Evolutionary conservation across 208 protist genomes (phyloP).

Genomic region (Acanthamoeba healyi): DNA sequence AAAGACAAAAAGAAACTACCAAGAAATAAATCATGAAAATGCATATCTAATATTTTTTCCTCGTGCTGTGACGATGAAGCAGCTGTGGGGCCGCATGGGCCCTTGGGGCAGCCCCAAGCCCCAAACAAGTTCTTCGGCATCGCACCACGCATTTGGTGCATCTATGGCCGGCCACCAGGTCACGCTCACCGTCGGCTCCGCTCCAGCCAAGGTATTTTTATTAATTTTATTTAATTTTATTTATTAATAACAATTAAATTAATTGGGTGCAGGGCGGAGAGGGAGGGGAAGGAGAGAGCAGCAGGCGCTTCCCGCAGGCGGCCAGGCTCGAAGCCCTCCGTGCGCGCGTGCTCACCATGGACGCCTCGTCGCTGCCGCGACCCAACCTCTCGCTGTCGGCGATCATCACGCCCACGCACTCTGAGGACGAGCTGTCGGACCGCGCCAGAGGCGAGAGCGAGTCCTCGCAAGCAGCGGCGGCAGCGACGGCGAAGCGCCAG

Average conservation of each 20-base stretch:
- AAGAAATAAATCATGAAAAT: no score
- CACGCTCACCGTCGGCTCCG: no score
- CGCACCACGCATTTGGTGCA: neutral
- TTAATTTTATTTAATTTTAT: neutral
- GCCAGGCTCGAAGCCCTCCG: neutral
- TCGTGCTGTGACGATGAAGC: neutral
- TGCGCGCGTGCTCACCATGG: neutral
- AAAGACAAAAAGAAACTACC: no score
- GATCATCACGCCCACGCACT: neutral
- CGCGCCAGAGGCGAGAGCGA: neutral
- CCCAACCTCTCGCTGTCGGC: slow-evolving; percentile 43
- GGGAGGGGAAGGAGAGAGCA: neutral
- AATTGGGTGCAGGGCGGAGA: no score
- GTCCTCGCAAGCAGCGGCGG: no score
- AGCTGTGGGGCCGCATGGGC: neutral
- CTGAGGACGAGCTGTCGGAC: neutral
- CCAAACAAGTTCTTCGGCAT: neutral
- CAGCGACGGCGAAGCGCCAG: no score
- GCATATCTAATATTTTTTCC: neutral
- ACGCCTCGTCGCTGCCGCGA: slow-evolving; percentile 12
- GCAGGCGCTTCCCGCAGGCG: neutral
- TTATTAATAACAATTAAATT: no score
- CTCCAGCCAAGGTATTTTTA: neutral
- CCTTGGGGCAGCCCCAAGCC: neutral
- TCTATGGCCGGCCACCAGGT: neutral